Conservation (phyloP, 495 filamentous ascomycete genomes). For the Tuber melanosporum region DNA sequence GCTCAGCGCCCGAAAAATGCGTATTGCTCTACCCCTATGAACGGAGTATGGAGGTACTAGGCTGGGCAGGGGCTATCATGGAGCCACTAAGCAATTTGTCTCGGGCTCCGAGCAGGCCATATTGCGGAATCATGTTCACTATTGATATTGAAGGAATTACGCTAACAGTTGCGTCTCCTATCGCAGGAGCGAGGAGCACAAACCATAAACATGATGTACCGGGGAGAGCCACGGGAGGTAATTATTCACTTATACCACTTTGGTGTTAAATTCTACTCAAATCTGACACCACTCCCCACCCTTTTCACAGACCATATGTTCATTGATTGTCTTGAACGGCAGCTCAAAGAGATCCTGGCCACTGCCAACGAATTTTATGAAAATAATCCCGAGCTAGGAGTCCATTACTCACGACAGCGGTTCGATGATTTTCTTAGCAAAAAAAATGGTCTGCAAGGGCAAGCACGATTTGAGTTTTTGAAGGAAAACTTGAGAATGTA, state of each 20-base stretch:
- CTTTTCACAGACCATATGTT: background rate
- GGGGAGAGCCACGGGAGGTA: background rate
- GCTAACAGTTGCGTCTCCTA: background rate
- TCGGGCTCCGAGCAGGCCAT: background rate
- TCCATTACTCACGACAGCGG: background rate
- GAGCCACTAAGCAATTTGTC: background rate
- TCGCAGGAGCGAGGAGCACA: background rate
- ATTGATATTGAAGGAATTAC: background rate
- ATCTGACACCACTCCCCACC: background rate
- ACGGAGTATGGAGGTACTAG: background rate
- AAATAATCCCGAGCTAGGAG: background rate
- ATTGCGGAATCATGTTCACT: background rate
- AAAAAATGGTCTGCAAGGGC: background rate
- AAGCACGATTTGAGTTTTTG: background rate
- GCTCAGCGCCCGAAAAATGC: background rate
- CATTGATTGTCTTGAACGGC: background rate
- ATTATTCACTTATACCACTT: background rate
- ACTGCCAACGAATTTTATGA: background rate
- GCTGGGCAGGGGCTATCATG: background rate
- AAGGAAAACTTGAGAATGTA: background rate
- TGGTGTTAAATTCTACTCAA: background rate
- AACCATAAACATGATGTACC: background rate
- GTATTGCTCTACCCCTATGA: background rate
- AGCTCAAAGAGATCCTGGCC: background rate
- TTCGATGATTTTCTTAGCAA: background rate